A percentile compares a stretch with the other conserved stretches of the same genome.
These are phyloP conservation scores for Paxillus rubicundulus DNA, from an alignment of 768 basidiomycete species.

Conservation along the genomic window DNA sequence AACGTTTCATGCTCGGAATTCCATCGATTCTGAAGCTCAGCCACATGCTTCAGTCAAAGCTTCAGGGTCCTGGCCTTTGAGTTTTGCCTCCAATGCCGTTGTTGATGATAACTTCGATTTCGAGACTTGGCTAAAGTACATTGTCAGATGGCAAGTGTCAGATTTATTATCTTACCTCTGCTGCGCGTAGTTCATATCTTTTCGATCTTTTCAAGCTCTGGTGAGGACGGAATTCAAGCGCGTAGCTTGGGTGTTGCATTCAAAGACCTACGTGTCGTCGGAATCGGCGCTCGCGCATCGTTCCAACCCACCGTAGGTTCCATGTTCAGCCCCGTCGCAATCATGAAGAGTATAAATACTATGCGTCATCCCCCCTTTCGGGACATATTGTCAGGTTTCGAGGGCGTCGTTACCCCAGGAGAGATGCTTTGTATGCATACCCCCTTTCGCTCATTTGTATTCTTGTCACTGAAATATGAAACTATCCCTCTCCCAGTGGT, in stretches of 20 bases:
- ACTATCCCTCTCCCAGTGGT: slow-evolving; percentile 50
- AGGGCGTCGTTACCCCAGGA: slow-evolving; percentile 63
- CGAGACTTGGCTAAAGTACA: slow-evolving; percentile 13
- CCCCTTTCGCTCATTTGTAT: slow-evolving; percentile 9
- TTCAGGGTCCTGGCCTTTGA: not conserved
- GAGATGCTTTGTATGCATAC: slow-evolving; percentile 70
- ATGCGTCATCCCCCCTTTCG: slow-evolving; percentile 60
- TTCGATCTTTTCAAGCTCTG: slow-evolving; percentile 24
- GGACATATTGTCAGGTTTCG: slow-evolving; percentile 60
- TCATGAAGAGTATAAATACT: slow-evolving; percentile 39
- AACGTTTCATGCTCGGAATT: slow-evolving; percentile 16
- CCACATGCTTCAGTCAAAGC: not conserved
- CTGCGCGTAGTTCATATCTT: not conserved
- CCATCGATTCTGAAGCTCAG: not conserved
- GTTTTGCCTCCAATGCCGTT: not conserved
- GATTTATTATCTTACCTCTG: not conserved
- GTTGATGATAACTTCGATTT: slow-evolving; percentile 3
- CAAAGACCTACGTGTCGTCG: slow-evolving; percentile 50
- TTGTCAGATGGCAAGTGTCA: slow-evolving; percentile 13
- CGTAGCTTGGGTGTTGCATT: slow-evolving; percentile 53
- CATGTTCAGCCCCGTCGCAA: slow-evolving; percentile 43
- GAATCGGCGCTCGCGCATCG: slow-evolving; percentile 41
- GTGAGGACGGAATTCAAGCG: slow-evolving; percentile 28
- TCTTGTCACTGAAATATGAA: not conserved
- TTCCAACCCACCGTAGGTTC: slow-evolving; percentile 54